A percentile compares a stretch with the other conserved stretches of the same genome.
Evolutionary conservation across 768 basidiomycete genomes (phyloP).

Genomic region (Suillus plorans): DNA sequence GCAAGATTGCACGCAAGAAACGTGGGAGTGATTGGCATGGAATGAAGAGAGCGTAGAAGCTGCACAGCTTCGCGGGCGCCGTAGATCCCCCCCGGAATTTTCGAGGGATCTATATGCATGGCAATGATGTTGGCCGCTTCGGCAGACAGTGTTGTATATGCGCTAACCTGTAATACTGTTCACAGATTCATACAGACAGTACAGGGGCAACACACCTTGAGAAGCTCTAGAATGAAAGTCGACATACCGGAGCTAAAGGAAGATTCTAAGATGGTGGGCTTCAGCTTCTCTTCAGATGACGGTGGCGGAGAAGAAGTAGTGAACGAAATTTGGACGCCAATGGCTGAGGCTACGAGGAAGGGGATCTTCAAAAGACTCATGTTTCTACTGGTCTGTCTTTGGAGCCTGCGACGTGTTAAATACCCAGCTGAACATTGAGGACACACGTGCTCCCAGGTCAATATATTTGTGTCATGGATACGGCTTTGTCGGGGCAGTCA

Average conservation of each 20-base stretch:
- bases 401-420: neutral
- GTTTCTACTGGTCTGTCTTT: neutral
- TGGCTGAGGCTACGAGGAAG: slow-evolving; percentile 23
- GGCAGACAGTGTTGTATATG: neutral
- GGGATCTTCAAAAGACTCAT: slow-evolving; percentile 21
- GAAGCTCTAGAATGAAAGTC: neutral
- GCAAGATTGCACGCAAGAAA: slow-evolving; percentile 17
- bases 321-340: slow-evolving; percentile 27
- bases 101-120: neutral
- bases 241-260: too few relatives aligned
- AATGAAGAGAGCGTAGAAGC: neutral
- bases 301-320: slow-evolving; percentile 23
- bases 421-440: neutral
- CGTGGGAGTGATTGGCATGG: slow-evolving; percentile 6
- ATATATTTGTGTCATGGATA: neutral
- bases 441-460: neutral
- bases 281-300: slow-evolving; percentile 12
- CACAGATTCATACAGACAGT: neutral
- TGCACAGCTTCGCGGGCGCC: neutral
- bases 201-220: too few relatives aligned
- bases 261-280: neutral
- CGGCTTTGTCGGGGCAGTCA: neutral
- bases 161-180: neutral
- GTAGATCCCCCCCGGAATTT: neutral
- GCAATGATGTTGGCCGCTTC: slow-evolving; percentile 2